Conservation (phyloP, 176 grass and related monocot species). For the Guadua angustifolia region DNA sequence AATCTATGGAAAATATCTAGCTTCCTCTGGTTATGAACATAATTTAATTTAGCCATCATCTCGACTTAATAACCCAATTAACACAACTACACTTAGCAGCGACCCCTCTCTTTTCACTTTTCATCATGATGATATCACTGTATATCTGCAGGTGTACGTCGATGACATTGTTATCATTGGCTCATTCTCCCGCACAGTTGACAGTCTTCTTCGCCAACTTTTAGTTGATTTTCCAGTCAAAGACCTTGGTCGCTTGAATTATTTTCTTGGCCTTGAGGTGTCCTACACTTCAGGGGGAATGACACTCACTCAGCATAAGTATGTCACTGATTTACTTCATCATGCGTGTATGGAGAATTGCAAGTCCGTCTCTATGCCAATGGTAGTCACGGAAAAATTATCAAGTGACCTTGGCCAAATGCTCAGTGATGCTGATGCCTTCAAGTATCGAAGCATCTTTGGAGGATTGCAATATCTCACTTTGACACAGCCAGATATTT, state of each 20-base stretch:
- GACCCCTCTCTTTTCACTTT: neutral
- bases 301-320: neutral
- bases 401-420: fast-evolving
- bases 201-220: neutral
- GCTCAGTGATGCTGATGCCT: neutral
- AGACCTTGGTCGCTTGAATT: neutral
- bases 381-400: fast-evolving
- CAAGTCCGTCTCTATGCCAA: neutral
- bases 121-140: neutral
- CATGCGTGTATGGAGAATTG: neutral
- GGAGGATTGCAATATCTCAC: neutral
- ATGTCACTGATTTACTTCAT: neutral
- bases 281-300: neutral
- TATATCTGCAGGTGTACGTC: neutral
- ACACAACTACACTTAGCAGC: too few species aligned
- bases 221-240: neutral
- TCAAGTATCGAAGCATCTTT: neutral
- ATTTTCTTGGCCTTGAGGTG: neutral
- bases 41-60: too few species aligned
- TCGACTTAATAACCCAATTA: too few species aligned
- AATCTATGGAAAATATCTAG: too few species aligned
- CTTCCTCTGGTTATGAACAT: too few species aligned
- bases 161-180: neutral
- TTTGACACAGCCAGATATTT: neutral
- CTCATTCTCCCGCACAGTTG: neutral